Conservation (phyloP, 2,329 filamentous ascomycete genomes). For the Stachybotrys echinatus region DNA sequence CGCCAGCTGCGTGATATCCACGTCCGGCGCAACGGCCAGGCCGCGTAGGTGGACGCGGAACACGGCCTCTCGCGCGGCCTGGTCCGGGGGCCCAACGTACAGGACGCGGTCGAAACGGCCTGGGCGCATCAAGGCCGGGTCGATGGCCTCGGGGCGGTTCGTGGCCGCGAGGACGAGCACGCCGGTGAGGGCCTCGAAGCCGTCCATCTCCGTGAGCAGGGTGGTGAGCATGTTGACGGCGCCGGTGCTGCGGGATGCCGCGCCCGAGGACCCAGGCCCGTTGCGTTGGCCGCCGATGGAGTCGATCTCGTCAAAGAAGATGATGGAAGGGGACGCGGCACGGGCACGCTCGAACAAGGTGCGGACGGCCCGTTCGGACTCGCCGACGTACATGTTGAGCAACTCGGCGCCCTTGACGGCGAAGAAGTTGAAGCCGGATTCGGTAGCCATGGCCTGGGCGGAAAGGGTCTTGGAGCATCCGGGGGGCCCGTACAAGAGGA, state of each 20-base stretch:
- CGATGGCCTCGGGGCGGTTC: slow-evolving; percentile 81
- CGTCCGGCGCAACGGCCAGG: slow-evolving; percentile 53
- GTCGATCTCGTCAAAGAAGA: slow-evolving; percentile 97
- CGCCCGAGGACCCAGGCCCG: slow-evolving; percentile 26
- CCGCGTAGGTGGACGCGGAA: slow-evolving; percentile 61
- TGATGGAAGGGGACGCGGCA: slow-evolving; percentile 82
- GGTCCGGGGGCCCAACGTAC: slow-evolving; percentile 78
- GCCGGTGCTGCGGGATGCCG: slow-evolving; percentile 25
- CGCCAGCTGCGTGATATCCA: slow-evolving; percentile 62
- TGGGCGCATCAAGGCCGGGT: slow-evolving; percentile 78
- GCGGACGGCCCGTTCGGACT: slow-evolving; percentile 81
- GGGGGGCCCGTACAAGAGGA: slow-evolving; percentile 86
- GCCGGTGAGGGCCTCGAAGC: slow-evolving; percentile 77
- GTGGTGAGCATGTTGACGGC: slow-evolving; percentile 84
- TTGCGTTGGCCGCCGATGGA: slow-evolving; percentile 60
- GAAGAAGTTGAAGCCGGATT: slow-evolving; percentile 88
- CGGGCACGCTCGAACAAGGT: slow-evolving; percentile 82
- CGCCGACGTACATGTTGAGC: slow-evolving; percentile 94
- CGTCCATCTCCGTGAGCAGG: slow-evolving; percentile 91
- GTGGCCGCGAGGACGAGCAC: slow-evolving; percentile 88
- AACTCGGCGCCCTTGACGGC: slow-evolving; percentile 91
- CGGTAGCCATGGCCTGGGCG: slow-evolving; percentile 85
- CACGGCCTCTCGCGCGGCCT: slow-evolving; percentile 69
- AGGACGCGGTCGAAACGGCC: slow-evolving; percentile 81
- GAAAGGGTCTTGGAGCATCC: slow-evolving; percentile 93